phyloP scores from a whole-genome alignment of 148 eudicot species.

The Hydrangea macrophylla region DNA sequence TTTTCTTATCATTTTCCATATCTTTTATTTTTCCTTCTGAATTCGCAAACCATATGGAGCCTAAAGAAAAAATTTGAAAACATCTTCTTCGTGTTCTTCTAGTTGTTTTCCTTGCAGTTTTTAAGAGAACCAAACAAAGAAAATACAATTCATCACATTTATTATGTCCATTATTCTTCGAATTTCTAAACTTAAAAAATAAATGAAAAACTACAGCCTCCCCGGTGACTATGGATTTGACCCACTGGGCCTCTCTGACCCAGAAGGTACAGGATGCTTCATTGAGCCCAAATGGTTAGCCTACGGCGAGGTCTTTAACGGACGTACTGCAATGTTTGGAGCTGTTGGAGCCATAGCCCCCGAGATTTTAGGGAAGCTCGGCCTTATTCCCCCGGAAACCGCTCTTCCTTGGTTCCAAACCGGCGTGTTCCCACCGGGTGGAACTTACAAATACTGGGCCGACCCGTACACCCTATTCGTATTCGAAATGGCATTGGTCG shows the following conservation, averaged over 20 bases:
- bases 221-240: constrained; percentile 98
- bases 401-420: constrained; percentile 98
- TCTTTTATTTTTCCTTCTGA: too few species aligned
- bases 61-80: too few species aligned
- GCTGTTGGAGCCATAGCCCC: constrained; percentile 86
- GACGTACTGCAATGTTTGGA: constrained; percentile 90
- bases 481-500: constrained; percentile 87
- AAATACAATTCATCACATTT: too few species aligned
- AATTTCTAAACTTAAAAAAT: too few species aligned
- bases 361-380: constrained; percentile 76
- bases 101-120: too few species aligned
- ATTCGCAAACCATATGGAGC: too few species aligned
- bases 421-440: constrained; percentile 95
- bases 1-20: too few species aligned
- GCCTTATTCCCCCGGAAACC: constrained; percentile 84
- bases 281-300: constrained; percentile 98
- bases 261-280: constrained; percentile 98
- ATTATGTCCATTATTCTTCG: too few species aligned
- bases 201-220: constrained; percentile 40
- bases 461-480: constrained; percentile 85
- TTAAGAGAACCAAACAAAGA: too few species aligned
- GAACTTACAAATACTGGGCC: constrained; percentile 95
- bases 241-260: constrained; percentile 96
- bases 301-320: constrained; percentile 93
- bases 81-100: too few species aligned